A percentile compares a stretch with the other conserved stretches of the same genome.
Conservation (phyloP, 2,329 filamentous ascomycete genomes). For the Acrodontium crateriforme region DNA sequence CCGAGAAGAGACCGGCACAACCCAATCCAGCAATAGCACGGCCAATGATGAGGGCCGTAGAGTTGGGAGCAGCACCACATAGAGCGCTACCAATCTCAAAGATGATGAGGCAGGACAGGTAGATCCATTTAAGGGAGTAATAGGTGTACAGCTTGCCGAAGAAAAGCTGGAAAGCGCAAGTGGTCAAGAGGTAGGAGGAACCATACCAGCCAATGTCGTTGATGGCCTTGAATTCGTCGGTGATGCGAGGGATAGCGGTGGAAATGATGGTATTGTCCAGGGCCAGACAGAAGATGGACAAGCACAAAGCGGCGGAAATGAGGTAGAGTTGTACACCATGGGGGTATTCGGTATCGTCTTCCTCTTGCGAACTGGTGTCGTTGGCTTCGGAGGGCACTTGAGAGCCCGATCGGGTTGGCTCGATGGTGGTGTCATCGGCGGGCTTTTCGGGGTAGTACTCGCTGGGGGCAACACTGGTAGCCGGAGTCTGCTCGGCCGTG, state of each 20-base stretch:
- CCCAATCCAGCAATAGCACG: constrained; percentile 38
- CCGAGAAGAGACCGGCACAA: constrained; percentile 36
- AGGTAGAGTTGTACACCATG: constrained; percentile 18
- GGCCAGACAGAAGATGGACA: constrained; percentile 23
- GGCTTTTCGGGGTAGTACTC: no score
- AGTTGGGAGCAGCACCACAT: constrained; percentile 38
- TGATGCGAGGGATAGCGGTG: constrained; percentile 35
- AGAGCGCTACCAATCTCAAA: constrained; percentile 41
- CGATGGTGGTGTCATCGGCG: no score
- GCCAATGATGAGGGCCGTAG: constrained; percentile 36
- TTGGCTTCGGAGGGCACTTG: no score
- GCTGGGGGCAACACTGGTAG: no score
- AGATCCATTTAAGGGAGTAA: constrained; percentile 34
- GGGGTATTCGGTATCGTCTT: constrained; percentile 23
- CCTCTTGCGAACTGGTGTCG: no score
- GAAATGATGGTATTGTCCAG: constrained; percentile 35
- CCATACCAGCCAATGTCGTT: constrained; percentile 35
- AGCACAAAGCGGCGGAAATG: constrained; percentile 23
- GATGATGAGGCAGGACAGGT: constrained; percentile 29
- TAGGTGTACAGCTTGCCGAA: constrained; percentile 36
- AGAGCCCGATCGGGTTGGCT: no score
- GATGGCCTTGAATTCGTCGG: constrained; percentile 33
- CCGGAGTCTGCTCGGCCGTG: no score
- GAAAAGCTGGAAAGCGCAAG: constrained; percentile 27
- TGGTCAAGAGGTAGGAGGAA: constrained; percentile 33